phyloP scores from a whole-genome alignment of 306 rosid genomes.

The Myrica gale region DNA sequence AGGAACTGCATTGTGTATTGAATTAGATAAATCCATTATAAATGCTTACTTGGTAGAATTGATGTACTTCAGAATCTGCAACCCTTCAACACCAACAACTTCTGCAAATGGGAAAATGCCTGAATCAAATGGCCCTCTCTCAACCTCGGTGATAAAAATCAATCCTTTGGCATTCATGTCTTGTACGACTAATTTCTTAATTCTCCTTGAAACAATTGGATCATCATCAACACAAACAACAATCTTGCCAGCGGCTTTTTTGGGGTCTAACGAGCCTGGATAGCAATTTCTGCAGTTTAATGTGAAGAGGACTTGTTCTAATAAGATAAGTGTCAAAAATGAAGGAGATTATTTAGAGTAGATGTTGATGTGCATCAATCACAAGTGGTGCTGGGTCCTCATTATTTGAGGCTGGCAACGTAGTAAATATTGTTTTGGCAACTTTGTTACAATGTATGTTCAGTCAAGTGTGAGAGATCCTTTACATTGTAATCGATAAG shows the following conservation, averaged over 20 bases:
- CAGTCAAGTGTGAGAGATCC: background rate
- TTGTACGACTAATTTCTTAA: constrained; percentile 74
- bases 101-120: constrained; percentile 65
- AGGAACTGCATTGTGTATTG: background rate
- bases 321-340: background rate
- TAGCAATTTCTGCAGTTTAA: constrained; percentile 67
- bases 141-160: constrained; percentile 51
- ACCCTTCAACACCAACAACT: constrained; percentile 59
- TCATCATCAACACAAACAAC: constrained; percentile 67
- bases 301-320: background rate
- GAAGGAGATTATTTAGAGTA: background rate
- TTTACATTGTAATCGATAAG: background rate
- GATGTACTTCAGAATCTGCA: constrained; percentile 68
- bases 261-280: constrained; percentile 81
- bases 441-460: background rate
- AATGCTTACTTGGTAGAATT: constrained; percentile 72
- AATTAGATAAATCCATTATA: constrained; percentile 1
- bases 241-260: constrained; percentile 62
- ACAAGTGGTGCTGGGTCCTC: background rate
- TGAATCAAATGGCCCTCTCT: constrained; percentile 65
- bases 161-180: constrained; percentile 80
- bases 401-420: background rate
- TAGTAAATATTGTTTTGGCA: background rate
- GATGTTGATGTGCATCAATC: background rate
- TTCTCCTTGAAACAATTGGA: constrained; percentile 45